Base-by-base conservation (phyloP, 768 basidiomycete species). In the Tricholoma terreum region DNA sequence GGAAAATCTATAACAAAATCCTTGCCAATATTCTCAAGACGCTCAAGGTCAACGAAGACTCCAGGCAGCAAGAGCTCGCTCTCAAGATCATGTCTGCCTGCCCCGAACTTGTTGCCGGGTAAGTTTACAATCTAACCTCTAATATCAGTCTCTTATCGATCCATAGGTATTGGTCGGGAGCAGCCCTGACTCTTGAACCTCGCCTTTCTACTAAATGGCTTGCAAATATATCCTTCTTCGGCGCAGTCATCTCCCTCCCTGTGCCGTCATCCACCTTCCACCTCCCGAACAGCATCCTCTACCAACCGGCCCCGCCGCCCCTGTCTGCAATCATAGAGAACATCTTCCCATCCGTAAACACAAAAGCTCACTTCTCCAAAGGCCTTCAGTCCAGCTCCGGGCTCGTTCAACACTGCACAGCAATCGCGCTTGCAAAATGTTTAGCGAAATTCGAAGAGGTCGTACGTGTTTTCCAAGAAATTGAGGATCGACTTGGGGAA, bases 151-250 rank as follows among this genome's bases (percentile, higher is more conserved):
- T 58, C 52, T 71, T 55, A 60, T 49, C 42, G 15, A 30, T n/a
- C 14, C 17, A 31, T 60, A 91, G 89, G 14, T 93, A 87, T 64
- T 92, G 90, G 89, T 68, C 84, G 12, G 78, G 78, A 1, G 84
- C 82, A 4, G 79, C 80, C 2, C 72, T 92, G 33, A 89, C 90
- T 0, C 77, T 95, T 4, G 93, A 96, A 63, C 92, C 94, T 0
- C 85, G 93, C 2, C 80, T 94, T 5, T 90, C 91, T 0, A 90
- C 90, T 0, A 89, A 87, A 66, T 98, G 96, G 94, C 86, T 98
- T 31, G 84, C 89, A 0, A 96, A 94, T 57, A 86, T 97, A 61
- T 78, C 91, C 4, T 89, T 94, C 66, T 84, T 92, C 38, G 91
- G 88, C 2, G 78, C 79, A 7, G 80, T 98, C 53, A 79, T 97